A percentile compares a stretch with the other conserved stretches of the same genome.
Evolutionary conservation across 2,329 filamentous ascomycete genomes (phyloP).

Genomic region (Curvularia eragrostidis): DNA sequence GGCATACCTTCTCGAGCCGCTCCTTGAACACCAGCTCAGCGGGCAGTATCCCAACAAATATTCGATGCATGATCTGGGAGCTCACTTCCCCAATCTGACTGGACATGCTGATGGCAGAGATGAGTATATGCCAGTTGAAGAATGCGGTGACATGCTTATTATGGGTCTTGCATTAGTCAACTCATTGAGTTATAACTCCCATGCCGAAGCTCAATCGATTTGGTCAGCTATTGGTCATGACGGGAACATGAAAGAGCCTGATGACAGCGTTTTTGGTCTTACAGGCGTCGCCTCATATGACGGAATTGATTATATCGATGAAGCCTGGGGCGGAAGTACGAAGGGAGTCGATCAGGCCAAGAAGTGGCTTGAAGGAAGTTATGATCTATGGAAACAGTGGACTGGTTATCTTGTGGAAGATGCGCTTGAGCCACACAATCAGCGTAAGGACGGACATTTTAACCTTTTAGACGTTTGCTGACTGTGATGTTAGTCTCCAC

Average conservation of each 20-base stretch:
- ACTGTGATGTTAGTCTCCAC: slow-evolving; percentile 65
- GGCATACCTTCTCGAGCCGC: slow-evolving; percentile 77
- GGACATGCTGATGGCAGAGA: slow-evolving; percentile 74
- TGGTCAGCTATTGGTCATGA: slow-evolving; percentile 59
- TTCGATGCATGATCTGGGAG: slow-evolving; percentile 77
- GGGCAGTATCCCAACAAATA: slow-evolving; percentile 85
- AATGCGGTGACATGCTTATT: slow-evolving; percentile 83
- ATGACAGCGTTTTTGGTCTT: slow-evolving; percentile 58
- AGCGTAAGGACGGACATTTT: slow-evolving; percentile 56
- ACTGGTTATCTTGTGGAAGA: slow-evolving; percentile 79
- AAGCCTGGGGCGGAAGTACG: slow-evolving; percentile 63
- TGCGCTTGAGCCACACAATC: slow-evolving; percentile 74
- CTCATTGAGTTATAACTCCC: slow-evolving; percentile 69
- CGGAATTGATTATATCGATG: slow-evolving; percentile 66
- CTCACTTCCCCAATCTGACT: slow-evolving; percentile 77
- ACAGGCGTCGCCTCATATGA: slow-evolving; percentile 56
- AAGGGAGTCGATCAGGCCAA: slow-evolving; percentile 64
- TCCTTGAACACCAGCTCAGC: slow-evolving; percentile 81
- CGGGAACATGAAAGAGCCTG: slow-evolving; percentile 27
- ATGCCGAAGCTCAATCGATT: slow-evolving; percentile 63
- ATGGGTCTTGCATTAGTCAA: slow-evolving; percentile 82
- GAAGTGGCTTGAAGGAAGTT: slow-evolving; percentile 73
- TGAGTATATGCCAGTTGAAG: slow-evolving; percentile 78
- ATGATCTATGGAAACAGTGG: slow-evolving; percentile 77
- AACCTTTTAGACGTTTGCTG: slow-evolving; percentile 1